Conservation (phyloP, 2,329 filamentous ascomycete species). For the Cercospora berteroae region DNA sequence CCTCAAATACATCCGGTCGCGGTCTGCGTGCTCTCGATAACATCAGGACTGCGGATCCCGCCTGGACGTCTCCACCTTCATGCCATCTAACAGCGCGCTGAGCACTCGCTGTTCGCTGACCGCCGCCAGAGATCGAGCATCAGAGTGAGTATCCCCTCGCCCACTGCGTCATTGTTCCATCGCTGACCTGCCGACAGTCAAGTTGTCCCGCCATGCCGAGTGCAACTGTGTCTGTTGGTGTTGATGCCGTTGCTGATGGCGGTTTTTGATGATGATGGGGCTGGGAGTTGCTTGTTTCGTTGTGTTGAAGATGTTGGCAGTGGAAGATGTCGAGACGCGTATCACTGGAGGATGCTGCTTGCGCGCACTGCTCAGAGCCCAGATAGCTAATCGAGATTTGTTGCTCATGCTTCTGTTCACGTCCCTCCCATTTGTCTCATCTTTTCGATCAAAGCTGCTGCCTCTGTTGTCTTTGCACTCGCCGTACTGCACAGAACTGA, state of each 20-base stretch:
- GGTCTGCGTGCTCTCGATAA: not conserved
- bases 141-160: not conserved
- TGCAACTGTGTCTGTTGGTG: too few relatives aligned
- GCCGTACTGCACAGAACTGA: not conserved
- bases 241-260: not conserved
- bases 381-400: not conserved
- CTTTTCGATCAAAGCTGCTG: not conserved
- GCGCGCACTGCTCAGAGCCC: not conserved
- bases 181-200: not conserved
- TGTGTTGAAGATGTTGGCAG: not conserved
- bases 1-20: not conserved
- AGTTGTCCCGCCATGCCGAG: not conserved
- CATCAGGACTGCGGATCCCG: not conserved
- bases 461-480: not conserved
- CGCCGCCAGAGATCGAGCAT: not conserved
- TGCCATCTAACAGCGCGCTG: not conserved
- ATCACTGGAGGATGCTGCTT: not conserved
- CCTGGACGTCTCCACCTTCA: not conserved
- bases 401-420: not conserved
- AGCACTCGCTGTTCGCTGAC: not conserved
- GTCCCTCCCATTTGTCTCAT: not conserved
- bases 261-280: not conserved
- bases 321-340: not conserved
- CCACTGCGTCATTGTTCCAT: not conserved
- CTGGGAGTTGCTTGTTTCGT: not conserved